phyloP scores from a whole-genome alignment of 495 filamentous ascomycete genomes.

The Saxispiralis lemnorum region DNA sequence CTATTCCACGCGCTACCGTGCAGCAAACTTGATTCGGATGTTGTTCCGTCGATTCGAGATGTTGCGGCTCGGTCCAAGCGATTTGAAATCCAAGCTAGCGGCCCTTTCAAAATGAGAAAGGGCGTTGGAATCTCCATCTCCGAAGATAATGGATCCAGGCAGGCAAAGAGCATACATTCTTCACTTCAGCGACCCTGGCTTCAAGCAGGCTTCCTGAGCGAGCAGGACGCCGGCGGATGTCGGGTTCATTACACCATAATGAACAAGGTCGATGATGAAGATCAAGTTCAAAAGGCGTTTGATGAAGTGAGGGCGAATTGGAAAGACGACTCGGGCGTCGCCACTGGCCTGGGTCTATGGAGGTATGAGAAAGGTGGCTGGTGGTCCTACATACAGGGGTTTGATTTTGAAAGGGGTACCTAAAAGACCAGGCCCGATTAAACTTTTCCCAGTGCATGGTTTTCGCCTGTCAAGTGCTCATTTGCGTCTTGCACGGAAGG shows the following conservation, averaged over 20 bases:
- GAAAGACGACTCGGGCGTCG: constrained; percentile 9
- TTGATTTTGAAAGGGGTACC: constrained; percentile 1
- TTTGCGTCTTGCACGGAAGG: too few relatives aligned
- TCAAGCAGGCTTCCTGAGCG: constrained; percentile 15
- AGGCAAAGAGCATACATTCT: constrained; percentile 5
- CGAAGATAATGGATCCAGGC: neutral
- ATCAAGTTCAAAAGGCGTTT: constrained; percentile 7
- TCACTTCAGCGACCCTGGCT: constrained; percentile 16
- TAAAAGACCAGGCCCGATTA: too few relatives aligned
- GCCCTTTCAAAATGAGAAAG: constrained; percentile 9
- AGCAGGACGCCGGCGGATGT: constrained; percentile 18
- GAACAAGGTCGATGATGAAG: constrained; percentile 20
- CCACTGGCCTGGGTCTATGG: constrained; percentile 17
- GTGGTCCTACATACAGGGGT: constrained; percentile 14
- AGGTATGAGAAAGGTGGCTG: constrained; percentile 16
- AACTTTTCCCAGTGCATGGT: too few relatives aligned
- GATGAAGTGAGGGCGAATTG: constrained; percentile 13
- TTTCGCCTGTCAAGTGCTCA: too few relatives aligned
- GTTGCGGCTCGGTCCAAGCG: constrained; percentile 1
- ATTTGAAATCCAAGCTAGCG: constrained; percentile 12
- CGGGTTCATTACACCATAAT: constrained; percentile 20
- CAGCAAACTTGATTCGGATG: constrained; percentile 12
- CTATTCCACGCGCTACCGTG: constrained; percentile 22
- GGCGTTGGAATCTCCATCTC: constrained; percentile 15
- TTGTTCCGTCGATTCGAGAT: constrained; percentile 10